A percentile compares a stretch with the other conserved stretches of the same genome.
Evolutionary conservation across 306 rosid genomes (phyloP).

Genomic region (Vicia sativa): DNA sequence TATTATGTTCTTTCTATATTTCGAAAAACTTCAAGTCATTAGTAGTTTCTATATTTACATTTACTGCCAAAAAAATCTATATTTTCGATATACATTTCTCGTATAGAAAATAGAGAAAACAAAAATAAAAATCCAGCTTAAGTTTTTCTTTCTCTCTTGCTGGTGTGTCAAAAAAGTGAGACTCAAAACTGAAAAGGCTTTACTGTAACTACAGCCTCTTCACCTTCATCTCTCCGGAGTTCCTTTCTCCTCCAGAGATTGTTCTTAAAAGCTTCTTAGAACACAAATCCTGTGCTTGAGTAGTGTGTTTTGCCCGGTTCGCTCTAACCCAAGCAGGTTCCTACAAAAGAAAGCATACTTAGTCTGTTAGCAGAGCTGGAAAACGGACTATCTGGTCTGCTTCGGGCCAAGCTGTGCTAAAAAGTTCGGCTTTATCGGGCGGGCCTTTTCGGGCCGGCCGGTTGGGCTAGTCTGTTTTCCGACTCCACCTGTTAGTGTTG

Average conservation of each 20-base stretch:
- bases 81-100: constrained; percentile 30
- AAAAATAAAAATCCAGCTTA: constrained; percentile 24
- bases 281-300: constrained; percentile 75
- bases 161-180: constrained; percentile 12
- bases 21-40: constrained; percentile 9
- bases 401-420: neutral
- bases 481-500: neutral
- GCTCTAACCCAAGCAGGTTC: constrained; percentile 99
- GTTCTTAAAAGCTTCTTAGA: constrained; percentile 75
- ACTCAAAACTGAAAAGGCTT: constrained; percentile 1
- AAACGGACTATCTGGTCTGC: neutral
- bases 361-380: neutral
- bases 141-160: constrained; percentile 16
- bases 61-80: constrained; percentile 37
- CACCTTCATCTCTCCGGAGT: constrained; percentile 31
- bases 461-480: neutral
- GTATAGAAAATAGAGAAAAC: constrained; percentile 13
- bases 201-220: constrained; percentile 41
- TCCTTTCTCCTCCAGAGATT: constrained; percentile 63
- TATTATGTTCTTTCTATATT: constrained; percentile 1
- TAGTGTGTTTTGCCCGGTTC: constrained; percentile 63
- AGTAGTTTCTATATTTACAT: constrained; percentile 30
- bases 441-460: neutral
- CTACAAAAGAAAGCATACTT: constrained; percentile 48
- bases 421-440: neutral